These are phyloP conservation scores for Dothidotthia symphoricarpi DNA, from an alignment of 2,329 filamentous ascomycete genomes.

Conservation along the genomic window DNA sequence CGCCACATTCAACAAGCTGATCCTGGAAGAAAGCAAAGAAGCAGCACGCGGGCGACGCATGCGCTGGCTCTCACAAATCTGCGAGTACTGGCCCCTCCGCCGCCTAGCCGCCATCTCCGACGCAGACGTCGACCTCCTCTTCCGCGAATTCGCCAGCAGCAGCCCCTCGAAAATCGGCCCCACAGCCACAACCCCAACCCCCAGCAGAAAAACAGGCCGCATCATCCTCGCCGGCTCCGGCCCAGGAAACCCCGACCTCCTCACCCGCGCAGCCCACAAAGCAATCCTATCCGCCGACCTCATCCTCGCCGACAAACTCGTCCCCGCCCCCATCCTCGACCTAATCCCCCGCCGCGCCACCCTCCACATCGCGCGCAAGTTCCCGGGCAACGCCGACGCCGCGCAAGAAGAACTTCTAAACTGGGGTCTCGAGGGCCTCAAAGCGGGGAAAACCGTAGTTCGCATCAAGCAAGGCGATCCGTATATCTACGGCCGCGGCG, in stretches of 20 bases:
- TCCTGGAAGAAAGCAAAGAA: slow-evolving; percentile 70
- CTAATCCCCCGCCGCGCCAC: slow-evolving; percentile 86
- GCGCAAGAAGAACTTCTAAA: slow-evolving; percentile 87
- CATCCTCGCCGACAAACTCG: slow-evolving; percentile 82
- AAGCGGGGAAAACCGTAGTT: slow-evolving; percentile 74
- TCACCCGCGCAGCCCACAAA: slow-evolving; percentile 78
- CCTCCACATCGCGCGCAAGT: slow-evolving; percentile 92
- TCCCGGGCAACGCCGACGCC: slow-evolving; percentile 91
- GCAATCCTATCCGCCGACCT: slow-evolving; percentile 73
- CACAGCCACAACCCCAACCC: slow-evolving; percentile 13
- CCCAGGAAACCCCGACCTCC: slow-evolving; percentile 85
- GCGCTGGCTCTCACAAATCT: slow-evolving; percentile 92
- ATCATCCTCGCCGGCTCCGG: slow-evolving; percentile 91
- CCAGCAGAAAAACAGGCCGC: slow-evolving; percentile 53
- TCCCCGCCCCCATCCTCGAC: slow-evolving; percentile 79
- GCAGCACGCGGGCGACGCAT: slow-evolving; percentile 77
- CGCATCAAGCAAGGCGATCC: slow-evolving; percentile 95
- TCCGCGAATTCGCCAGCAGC: slow-evolving; percentile 65
- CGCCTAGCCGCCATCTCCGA: slow-evolving; percentile 78
- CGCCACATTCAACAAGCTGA: slow-evolving; percentile 78
- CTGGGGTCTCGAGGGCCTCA: slow-evolving; percentile 68
- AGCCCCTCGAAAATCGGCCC: slow-evolving; percentile 34
- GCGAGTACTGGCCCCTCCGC: slow-evolving; percentile 95
- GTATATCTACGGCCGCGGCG: slow-evolving; percentile 91
- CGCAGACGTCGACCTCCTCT: slow-evolving; percentile 70